Evolutionary conservation across 805 yeast species (phyloP), one percentile per base, ranked within the genome.

Genomic region (Candida yuanshanica): DNA sequence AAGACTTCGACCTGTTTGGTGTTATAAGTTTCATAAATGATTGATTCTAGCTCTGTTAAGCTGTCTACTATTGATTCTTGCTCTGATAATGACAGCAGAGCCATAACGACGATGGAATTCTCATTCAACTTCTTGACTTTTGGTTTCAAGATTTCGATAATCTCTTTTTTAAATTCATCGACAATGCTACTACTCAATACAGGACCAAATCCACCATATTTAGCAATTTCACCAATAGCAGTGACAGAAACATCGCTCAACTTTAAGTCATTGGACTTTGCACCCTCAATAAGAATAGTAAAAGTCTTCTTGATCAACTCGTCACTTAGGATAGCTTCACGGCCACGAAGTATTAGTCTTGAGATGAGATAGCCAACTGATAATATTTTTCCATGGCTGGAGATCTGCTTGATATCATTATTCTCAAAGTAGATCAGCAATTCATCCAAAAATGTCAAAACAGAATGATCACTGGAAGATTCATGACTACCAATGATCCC

Each of bases 1-100:
- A 83, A 62, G 38, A 69, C 75, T 45, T 91, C 97, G n/a, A 78
- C 67, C 45, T 84, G 87, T 47, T 83, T 87, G 1, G 88, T 74
- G 5, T 56, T 58, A 55, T 83, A 80, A 0, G 84, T 70, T 4
- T 75, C 81, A 50, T 70, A 79, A 35, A 81, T 74, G 41, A 66
- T 67, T 1, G 49, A 43, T 6, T 63, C 69, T 7, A 47, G 50
- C 7, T 50, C 52, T 1, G 66, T 56, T 10, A 51, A 48, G 14
- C 65, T 58, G 2, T 50, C 52, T 0, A 54, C 45, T 12, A 66
- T 53, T 29, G 51, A 42, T 32, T 53, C 58, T 4, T 34, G 31
- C 20, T 52, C 55, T 4, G 52, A 47, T 7, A 85, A 55, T 0
- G 83, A 66, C 3, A 86, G 48, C 42, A 70, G 65, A 0, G 88